These are phyloP conservation scores for Trypanosomatidae sp. DNA, from an alignment of 208 protist species.

Conservation along the genomic window DNA sequence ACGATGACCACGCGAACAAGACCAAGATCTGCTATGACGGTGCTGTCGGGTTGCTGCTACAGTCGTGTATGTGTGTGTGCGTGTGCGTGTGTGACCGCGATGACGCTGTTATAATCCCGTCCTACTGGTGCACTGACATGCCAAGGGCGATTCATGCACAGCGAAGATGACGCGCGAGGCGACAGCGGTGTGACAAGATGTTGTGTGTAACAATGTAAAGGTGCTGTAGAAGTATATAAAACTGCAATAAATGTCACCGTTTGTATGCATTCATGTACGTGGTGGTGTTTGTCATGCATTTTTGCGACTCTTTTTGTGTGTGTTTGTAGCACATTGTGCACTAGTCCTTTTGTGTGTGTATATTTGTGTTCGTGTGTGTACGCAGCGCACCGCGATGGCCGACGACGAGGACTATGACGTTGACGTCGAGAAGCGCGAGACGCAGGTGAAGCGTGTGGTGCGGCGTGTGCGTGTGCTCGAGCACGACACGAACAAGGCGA, in stretches of 20 bases:
- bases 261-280: neutral
- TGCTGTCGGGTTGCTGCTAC: too few species aligned
- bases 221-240: neutral
- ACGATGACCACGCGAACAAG: too few species aligned
- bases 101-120: constrained; percentile 29
- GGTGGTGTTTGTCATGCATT: neutral
- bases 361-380: neutral
- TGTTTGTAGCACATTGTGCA: neutral
- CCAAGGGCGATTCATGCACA: constrained; percentile 34
- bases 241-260: constrained; percentile 35
- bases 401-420: constrained; percentile 41
- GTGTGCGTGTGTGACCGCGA: too few species aligned
- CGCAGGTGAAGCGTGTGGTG: constrained; percentile 11
- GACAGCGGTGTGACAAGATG: too few species aligned
- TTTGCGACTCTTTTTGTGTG: neutral
- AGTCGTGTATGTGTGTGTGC: too few species aligned
- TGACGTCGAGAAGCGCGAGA: constrained; percentile 12
- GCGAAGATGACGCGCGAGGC: constrained; percentile 24
- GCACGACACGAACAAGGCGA: constrained; percentile 36
- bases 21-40: too few species aligned
- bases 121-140: constrained; percentile 9
- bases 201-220: too few species aligned
- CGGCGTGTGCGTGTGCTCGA: constrained; percentile 22
- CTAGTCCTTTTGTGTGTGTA: neutral
- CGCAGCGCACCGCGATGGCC: constrained; percentile 8